Conservation (phyloP, 371 early-diverging fungal species). For the Parasitella parasitica region DNA sequence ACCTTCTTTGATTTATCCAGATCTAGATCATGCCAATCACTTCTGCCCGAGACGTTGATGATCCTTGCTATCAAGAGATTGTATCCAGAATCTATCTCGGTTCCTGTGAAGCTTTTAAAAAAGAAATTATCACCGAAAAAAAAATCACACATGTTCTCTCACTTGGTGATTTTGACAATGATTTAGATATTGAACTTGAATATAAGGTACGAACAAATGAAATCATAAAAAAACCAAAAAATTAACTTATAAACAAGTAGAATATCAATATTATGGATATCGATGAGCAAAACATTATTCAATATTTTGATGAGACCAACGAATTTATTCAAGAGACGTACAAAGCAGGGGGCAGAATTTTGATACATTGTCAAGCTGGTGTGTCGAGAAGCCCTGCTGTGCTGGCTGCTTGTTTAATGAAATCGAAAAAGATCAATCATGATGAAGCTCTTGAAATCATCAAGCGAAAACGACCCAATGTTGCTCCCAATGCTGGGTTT, state of each 20-base stretch:
- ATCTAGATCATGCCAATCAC: background rate
- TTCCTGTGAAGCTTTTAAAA: conserved; percentile 30
- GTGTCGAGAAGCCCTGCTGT: conserved; percentile 33
- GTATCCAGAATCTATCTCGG: conserved; percentile 48
- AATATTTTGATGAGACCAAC: conserved; percentile 66
- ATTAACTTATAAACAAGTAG: conserved; percentile 20
- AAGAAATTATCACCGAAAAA: conserved; percentile 31
- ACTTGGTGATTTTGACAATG: conserved; percentile 39
- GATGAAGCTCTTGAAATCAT: conserved; percentile 56
- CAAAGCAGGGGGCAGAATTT: conserved; percentile 49
- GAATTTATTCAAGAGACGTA: conserved; percentile 59
- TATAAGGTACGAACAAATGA: conserved; percentile 32
- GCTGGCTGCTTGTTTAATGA: conserved; percentile 72
- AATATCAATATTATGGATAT: conserved; percentile 64
- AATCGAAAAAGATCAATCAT: conserved; percentile 37
- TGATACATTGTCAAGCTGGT: conserved; percentile 70
- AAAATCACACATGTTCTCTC: conserved; percentile 67
- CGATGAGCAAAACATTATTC: conserved; percentile 66
- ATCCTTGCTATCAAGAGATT: conserved; percentile 31
- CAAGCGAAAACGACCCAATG: conserved; percentile 44
- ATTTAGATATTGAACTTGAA: conserved; percentile 22
- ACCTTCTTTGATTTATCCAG: background rate
- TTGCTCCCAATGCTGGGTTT: conserved; percentile 47
- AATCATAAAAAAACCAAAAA: background rate
- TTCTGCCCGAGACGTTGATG: background rate